A percentile compares a stretch with the other conserved stretches of the same genome.
Evolutionary conservation across 2,329 filamentous ascomycete genomes (phyloP).

Genomic region (Proliferodiscus dingleyae): DNA sequence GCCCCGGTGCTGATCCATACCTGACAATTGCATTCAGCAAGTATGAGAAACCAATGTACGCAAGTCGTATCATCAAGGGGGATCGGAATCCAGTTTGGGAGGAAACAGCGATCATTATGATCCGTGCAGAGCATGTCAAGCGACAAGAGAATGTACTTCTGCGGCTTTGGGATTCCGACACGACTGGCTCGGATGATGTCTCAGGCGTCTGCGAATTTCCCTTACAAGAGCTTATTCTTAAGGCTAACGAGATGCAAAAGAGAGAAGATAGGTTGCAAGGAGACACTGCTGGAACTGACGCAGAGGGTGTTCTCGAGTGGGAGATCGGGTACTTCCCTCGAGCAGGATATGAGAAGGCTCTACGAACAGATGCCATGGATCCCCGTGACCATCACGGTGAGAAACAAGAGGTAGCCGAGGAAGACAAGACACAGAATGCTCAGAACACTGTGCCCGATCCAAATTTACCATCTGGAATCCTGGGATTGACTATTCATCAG

Average conservation of each 20-base stretch:
- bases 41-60: conserved; percentile 22
- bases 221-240: conserved; percentile 15
- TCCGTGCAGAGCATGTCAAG: conserved; percentile 19
- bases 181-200: conserved; percentile 18
- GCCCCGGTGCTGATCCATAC: conserved; percentile 18
- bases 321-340: conserved; percentile 20
- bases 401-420: conserved; percentile 11
- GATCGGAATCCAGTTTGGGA: conserved; percentile 22
- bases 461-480: conserved; percentile 17
- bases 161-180: conserved; percentile 19
- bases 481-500: conserved; percentile 19
- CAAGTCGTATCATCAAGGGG: conserved; percentile 21
- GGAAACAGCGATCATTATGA: conserved; percentile 20
- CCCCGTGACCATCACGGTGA: conserved; percentile 17
- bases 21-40: conserved; percentile 20
- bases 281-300: conserved; percentile 18
- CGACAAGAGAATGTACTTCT: conserved; percentile 17
- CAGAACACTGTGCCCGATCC: conserved; percentile 19
- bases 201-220: conserved; percentile 20
- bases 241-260: conserved; percentile 20
- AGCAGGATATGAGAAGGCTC: conserved; percentile 14
- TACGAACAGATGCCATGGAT: conserved; percentile 16
- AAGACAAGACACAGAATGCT: conserved; percentile 15
- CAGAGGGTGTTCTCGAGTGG: conserved; percentile 18
- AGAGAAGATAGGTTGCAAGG: conserved; percentile 17